A percentile compares a stretch with the other conserved stretches of the same genome.
Conservation (phyloP, 2,329 filamentous ascomycete genomes). For the Penicillium italicum region DNA sequence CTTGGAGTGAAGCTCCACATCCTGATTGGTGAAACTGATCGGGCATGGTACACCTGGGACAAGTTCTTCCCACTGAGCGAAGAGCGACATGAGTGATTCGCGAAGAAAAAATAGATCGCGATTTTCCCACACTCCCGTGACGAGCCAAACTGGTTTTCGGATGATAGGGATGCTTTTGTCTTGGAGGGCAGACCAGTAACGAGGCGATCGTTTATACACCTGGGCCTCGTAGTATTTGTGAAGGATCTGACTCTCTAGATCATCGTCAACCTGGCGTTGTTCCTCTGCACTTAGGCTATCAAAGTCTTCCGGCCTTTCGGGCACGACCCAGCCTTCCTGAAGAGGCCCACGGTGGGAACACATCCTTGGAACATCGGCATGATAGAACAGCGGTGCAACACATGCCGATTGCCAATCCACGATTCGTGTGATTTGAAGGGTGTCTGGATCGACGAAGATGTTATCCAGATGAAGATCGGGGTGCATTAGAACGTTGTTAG, state of each 20-base stretch:
- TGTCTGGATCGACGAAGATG: conserved; percentile 28
- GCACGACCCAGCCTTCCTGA: conserved; percentile 31
- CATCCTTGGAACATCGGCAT: conserved; percentile 29
- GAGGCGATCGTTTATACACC: conserved; percentile 28
- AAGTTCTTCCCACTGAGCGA: conserved; percentile 22
- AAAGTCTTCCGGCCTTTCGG: conserved; percentile 28
- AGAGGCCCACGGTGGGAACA: conserved; percentile 29
- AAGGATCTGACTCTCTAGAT: conserved; percentile 33
- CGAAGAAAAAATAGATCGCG: conserved; percentile 34
- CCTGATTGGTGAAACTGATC: conserved; percentile 22
- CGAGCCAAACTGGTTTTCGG: conserved; percentile 32
- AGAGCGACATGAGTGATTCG: conserved; percentile 26
- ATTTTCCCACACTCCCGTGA: conserved; percentile 33
- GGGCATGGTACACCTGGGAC: conserved; percentile 19
- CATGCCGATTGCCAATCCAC: conserved; percentile 27
- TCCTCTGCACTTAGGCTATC: conserved; percentile 25
- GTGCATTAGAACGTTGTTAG: conserved; percentile 26
- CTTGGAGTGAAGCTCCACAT: conserved; percentile 24
- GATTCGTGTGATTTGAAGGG: conserved; percentile 23
- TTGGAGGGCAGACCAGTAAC: conserved; percentile 29
- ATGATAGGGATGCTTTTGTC: conserved; percentile 17
- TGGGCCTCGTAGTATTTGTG: conserved; percentile 37
- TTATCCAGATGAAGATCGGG: conserved; percentile 29
- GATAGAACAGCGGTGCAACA: conserved; percentile 28
- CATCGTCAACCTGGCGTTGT: conserved; percentile 24